phyloP scores from a whole-genome alignment of 768 basidiomycete genomes.

The Tubosaeta sp. region DNA sequence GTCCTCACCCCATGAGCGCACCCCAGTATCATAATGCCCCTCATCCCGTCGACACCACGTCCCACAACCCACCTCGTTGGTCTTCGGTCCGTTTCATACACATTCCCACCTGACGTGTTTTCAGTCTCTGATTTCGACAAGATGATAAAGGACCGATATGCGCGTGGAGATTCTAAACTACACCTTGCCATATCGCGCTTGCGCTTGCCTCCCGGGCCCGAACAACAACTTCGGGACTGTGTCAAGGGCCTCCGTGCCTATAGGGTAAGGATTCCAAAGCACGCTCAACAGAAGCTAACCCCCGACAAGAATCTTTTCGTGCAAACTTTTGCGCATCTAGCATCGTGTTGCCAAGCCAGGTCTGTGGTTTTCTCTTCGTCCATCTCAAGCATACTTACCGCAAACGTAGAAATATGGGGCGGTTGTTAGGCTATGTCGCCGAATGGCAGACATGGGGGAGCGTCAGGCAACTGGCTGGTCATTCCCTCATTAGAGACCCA shows the following conservation, averaged over 20 bases:
- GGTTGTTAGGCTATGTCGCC: constrained; percentile 4
- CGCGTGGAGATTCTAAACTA: neutral
- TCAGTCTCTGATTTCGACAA: constrained; percentile 8
- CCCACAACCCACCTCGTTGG: constrained; percentile 4
- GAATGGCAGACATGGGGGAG: constrained; percentile 15
- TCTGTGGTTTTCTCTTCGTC: neutral
- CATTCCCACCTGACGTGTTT: neutral
- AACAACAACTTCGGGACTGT: constrained; percentile 4
- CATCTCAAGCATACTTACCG: neutral
- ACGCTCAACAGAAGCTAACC: constrained; percentile 3
- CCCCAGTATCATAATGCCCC: neutral
- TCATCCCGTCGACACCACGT: neutral
- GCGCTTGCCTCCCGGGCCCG: neutral
- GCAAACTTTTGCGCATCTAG: constrained; percentile 22
- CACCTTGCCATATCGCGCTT: constrained; percentile 1
- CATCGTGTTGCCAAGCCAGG: constrained; percentile 13
- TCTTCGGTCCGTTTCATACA: neutral
- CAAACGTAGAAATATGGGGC: constrained; percentile 5
- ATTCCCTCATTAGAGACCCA: constrained; percentile 13
- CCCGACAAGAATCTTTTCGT: constrained; percentile 20
- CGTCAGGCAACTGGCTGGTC: constrained; percentile 15
- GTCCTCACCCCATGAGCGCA: neutral
- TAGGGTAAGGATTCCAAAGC: constrained; percentile 10
- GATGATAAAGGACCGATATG: neutral
- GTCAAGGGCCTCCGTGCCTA: constrained; percentile 15